Percentiles rank a stretch among this genome's conserved stretches.
Evolutionary conservation across 495 filamentous ascomycete species (phyloP).

Genomic region (Penicillium robsamsonii): DNA sequence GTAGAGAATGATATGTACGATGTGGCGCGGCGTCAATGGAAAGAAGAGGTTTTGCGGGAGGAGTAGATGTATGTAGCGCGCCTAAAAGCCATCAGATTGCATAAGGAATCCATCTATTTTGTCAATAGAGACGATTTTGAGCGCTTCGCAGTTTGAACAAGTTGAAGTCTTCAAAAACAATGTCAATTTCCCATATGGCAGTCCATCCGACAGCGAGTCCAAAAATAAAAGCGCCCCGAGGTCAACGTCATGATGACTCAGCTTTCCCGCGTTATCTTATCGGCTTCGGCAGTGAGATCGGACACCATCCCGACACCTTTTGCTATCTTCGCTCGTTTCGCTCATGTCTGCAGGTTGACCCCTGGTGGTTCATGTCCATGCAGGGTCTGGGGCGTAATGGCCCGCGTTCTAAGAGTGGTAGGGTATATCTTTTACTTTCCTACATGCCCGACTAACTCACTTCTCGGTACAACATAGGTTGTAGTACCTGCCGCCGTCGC

Average conservation of each 20-base stretch:
- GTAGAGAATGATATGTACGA: constrained; percentile 44
- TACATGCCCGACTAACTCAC: not conserved
- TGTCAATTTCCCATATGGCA: too few relatives aligned
- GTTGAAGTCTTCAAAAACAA: not conserved
- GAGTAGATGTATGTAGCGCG: constrained; percentile 4
- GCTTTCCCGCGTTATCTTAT: constrained; percentile 12
- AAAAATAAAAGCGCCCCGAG: not conserved
- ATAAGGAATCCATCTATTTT: not conserved
- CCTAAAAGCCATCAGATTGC: not conserved
- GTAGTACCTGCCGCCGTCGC: constrained; percentile 54
- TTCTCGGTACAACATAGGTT: constrained; percentile 25
- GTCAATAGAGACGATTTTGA: not conserved
- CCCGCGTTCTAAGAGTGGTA: constrained; percentile 48
- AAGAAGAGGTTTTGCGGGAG: constrained; percentile 22
- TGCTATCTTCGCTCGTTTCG: constrained; percentile 2
- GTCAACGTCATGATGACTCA: constrained; percentile 1
- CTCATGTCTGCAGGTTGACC: constrained; percentile 16
- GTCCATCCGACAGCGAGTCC: not conserved
- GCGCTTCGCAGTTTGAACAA: not conserved
- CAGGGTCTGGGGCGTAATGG: constrained; percentile 36
- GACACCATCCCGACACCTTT: constrained; percentile 9
- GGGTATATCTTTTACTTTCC: not conserved
- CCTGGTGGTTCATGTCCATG: constrained; percentile 27
- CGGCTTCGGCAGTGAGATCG: not conserved
- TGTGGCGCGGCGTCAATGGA: constrained; percentile 28